Evolutionary conservation across 805 yeast species (phyloP), one percentile per base, ranked within the genome.

Genomic region (Candida coleopterorum): DNA sequence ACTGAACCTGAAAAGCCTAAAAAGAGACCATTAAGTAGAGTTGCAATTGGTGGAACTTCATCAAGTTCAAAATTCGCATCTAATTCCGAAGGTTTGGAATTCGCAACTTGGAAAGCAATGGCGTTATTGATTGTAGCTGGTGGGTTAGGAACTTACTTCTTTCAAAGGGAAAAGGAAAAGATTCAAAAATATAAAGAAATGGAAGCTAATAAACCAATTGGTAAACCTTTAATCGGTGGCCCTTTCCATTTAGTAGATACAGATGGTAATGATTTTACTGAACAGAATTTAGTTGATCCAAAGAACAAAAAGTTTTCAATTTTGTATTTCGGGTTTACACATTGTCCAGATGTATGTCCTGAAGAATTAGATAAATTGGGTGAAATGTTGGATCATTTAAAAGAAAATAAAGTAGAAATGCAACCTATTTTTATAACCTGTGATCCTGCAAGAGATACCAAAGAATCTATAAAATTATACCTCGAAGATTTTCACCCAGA

Each of bases 311-410:
- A 77, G 56, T 93, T 88, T 60, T 77, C 90, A 9, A 66, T 93
- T 31, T 60, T 90, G n/a, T 93, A 93, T 58, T 93, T 93, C 62
- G 98, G 98, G 0, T 93, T 93, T 67, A 85, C 96, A 4, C 89
- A 89, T 62, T 93, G 98, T 64, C 98, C 98, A 6, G 98, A 93
- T 62, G 89, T 93, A 37, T 93, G 98, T 61, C 98, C 98, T 9
- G 98, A 93, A 59, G 98, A 93, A 58, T 74, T 93, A 41, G 98
- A 93, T 58, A 86, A 90, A 55, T 72, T 93, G 55, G 90, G 96
- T 4, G 71, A 78, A 21, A 79, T 83, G 65, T 67, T 75, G 52
- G 76, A 74, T 45, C 72, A 69, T 25, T 69, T 90, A 53, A 78
- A 82, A 53, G 70, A 77, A 37, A 52, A 58, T 35, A 70, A 72